Base-by-base conservation (phyloP, 495 filamentous ascomycete species). In the Thermothielavioides terrestris region DNA sequence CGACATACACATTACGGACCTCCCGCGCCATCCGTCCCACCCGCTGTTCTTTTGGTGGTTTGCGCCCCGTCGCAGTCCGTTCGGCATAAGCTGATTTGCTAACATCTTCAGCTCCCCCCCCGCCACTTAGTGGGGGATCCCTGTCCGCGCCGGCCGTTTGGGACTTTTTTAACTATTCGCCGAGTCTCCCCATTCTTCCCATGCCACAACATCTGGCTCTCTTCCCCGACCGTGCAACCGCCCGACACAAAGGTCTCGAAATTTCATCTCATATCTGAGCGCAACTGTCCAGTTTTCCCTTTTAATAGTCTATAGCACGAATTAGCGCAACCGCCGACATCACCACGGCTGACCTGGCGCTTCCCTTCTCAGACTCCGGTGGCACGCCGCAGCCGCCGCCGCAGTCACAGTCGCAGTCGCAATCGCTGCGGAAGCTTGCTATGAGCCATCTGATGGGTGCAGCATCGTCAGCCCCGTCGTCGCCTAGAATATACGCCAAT, bases 351-450 rank as follows among this genome's bases (percentile, higher is more conserved):
- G 47, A 67, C 58, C 27, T 47, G 11, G 10, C 37, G 21, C 38
- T 32, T 50, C 43, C 28, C 47, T 17, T 31, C 41, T 20, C 54
- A 60, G 56, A 60, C 60, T 49, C 59, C 27, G 58, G 54, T 25
- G 62, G 65, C 46, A 57, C 62, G 18, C 66, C 69, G 52, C 68
- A 72, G 52, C 66, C 64, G 17, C 56, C 52, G 25, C 66, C 66
- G 30, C 52, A 49, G 18, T 68, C 67, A 26, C 66, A 72, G 52
- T 67, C 64, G 17, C 56, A 54, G 25, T 66, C 66, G 30, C 52
- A 49, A 21, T 68, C 67, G 27, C 66, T 78, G 55, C 73, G 74
- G 39, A 73, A 70, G 64, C 60, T 69, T 59, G 73, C 69, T 53
- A 78, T 78, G 72, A 73, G 70, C 61, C 68, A 65, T 42, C 57